phyloP scores from a whole-genome alignment of 129 eudicot species.

The Silybum marianum region DNA sequence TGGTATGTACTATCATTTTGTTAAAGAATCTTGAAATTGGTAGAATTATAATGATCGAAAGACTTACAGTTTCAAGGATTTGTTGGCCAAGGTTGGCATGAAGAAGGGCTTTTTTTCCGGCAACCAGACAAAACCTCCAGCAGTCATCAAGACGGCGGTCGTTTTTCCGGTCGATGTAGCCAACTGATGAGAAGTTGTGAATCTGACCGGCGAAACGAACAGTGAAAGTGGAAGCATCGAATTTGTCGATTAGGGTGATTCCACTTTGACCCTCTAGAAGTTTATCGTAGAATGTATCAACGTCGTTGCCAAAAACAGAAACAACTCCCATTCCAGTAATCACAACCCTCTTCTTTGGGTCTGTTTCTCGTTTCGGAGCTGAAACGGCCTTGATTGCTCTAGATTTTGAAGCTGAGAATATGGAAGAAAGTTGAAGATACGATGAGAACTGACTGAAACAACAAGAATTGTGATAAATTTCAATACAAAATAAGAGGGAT shows the following conservation, averaged over 20 bases:
- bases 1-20: too few relatives aligned
- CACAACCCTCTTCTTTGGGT: slow-evolving; percentile 66
- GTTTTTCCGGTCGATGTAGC: slow-evolving; percentile 69
- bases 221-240: slow-evolving; percentile 59
- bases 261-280: slow-evolving; percentile 68
- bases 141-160: slow-evolving; percentile 72
- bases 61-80: slow-evolving; percentile 56
- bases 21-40: too few relatives aligned
- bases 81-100: slow-evolving; percentile 62
- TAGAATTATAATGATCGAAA: background rate
- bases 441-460: too few relatives aligned
- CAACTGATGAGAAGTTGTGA: slow-evolving; percentile 56
- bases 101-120: slow-evolving; percentile 67
- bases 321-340: slow-evolving; percentile 77
- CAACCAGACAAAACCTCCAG: slow-evolving; percentile 80
- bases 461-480: too few relatives aligned
- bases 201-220: slow-evolving; percentile 74
- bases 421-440: background rate
- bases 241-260: slow-evolving; percentile 49
- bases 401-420: slow-evolving; percentile 43
- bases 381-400: slow-evolving; percentile 39
- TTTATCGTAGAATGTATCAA: slow-evolving; percentile 51
- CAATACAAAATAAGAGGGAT: background rate
- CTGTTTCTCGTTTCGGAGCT: slow-evolving; percentile 66
- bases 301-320: slow-evolving; percentile 61